phyloP scores from a whole-genome alignment of 2,329 filamentous ascomycete species.

The Dactylellina haptotyla region DNA sequence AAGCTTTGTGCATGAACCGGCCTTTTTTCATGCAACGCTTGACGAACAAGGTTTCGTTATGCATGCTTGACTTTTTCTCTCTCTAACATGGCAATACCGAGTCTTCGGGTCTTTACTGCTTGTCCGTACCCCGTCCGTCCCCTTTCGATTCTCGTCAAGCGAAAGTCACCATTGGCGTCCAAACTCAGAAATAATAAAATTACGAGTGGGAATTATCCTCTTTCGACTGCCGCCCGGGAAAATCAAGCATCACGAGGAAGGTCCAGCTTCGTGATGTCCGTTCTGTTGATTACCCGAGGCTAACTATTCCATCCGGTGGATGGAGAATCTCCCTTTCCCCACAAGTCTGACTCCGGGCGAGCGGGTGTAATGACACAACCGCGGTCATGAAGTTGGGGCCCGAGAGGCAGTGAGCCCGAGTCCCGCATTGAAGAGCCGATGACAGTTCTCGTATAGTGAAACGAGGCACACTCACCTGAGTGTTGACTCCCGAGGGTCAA shows the following conservation, averaged over 20 bases:
- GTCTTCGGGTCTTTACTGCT: slow-evolving; percentile 38
- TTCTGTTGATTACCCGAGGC: slow-evolving; percentile 32
- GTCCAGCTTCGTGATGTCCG: slow-evolving; percentile 1
- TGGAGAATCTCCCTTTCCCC: slow-evolving; percentile 22
- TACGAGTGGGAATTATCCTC: slow-evolving; percentile 18
- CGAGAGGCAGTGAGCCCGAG: slow-evolving; percentile 12
- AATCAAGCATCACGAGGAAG: background rate
- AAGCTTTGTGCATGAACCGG: slow-evolving; percentile 11
- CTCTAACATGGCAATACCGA: slow-evolving; percentile 44
- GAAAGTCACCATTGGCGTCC: slow-evolving; percentile 10
- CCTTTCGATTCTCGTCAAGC: slow-evolving; percentile 13
- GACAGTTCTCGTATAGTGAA: slow-evolving; percentile 23
- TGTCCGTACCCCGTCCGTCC: slow-evolving; percentile 7
- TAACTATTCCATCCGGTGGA: slow-evolving; percentile 34
- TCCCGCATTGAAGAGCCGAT: slow-evolving; percentile 17
- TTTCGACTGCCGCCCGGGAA: slow-evolving; percentile 4
- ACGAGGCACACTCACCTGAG: slow-evolving; percentile 17
- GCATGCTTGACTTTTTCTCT: slow-evolving; percentile 15
- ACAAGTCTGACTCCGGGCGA: slow-evolving; percentile 27
- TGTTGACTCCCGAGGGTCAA: slow-evolving; percentile 15
- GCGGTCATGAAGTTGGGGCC: background rate
- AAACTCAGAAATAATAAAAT: slow-evolving; percentile 7
- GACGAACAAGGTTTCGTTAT: slow-evolving; percentile 34
- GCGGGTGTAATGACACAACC: slow-evolving; percentile 16
- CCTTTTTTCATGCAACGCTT: slow-evolving; percentile 15